A percentile compares a stretch with the other conserved stretches of the same genome.
Conservation (phyloP, 768 basidiomycete species). For the Hygrophorus pudorinus region DNA sequence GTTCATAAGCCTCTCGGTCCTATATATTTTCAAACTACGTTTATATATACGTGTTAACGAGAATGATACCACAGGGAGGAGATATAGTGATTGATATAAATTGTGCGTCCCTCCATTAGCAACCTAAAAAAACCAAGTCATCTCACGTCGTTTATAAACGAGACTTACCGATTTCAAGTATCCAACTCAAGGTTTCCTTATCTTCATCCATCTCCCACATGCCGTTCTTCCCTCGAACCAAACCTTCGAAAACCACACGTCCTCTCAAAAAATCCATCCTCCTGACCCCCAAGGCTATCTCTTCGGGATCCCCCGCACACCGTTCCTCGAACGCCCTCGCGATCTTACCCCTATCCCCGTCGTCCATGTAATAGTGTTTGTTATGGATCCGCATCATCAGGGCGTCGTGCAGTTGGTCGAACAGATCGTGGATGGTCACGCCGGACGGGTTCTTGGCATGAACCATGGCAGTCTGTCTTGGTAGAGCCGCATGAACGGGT, state of each 20-base stretch:
- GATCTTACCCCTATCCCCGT: constrained; percentile 26
- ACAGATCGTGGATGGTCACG: constrained; percentile 35
- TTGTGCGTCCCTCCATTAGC: not conserved
- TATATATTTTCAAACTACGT: too few relatives aligned
- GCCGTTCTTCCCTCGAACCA: too few relatives aligned
- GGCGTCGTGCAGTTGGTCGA: constrained; percentile 24
- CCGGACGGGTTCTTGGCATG: constrained; percentile 24
- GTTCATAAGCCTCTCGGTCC: too few relatives aligned
- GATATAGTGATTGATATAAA: too few relatives aligned
- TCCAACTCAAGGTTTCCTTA: too few relatives aligned
- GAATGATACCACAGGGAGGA: too few relatives aligned
- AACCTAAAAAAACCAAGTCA: too few relatives aligned
- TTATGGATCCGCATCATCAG: constrained; percentile 27
- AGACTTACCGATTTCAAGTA: too few relatives aligned
- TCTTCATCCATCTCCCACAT: too few relatives aligned
- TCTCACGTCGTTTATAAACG: too few relatives aligned
- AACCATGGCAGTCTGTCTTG: constrained; percentile 39
- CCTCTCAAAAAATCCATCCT: constrained; percentile 37
- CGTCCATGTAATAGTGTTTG: constrained; percentile 33
- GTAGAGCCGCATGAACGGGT: constrained; percentile 33
- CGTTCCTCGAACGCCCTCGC: constrained; percentile 26
- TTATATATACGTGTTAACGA: too few relatives aligned
- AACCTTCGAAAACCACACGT: too few relatives aligned
- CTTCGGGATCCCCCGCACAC: constrained; percentile 19
- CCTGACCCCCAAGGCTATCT: constrained; percentile 28